Base-by-base conservation (phyloP, 352 stramenopile species). In the Globisporangium takayamanum region DNA sequence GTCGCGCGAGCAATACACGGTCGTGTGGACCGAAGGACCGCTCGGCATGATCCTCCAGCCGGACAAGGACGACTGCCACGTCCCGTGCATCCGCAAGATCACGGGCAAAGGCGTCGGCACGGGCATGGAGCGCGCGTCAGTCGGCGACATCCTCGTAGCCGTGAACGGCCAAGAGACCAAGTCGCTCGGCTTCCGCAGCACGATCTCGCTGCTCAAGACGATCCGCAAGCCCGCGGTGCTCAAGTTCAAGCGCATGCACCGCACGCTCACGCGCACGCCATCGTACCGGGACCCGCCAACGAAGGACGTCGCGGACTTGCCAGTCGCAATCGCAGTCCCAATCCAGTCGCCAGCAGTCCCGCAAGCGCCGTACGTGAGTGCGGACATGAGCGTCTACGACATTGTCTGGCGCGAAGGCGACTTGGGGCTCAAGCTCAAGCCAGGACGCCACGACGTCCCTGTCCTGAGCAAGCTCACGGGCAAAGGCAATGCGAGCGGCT, bases 61-160 rank as follows among this genome's bases (percentile, higher is more conserved):
- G 4, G 85, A 94, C 37, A 85, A 94, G 50, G 78, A 93, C 55
- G 84, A 94, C 50, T 92, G 85, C 63, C 84, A 94, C 54, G 82
- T 94, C 37, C 84, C 84, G 41, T 94, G 84, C 60, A 92, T 94
- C 58, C 84, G 84, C 55, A 94, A 94, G 67, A 94, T 94, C 67
- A 87, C 76, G 50, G 84, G 84, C 60, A 94, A 92, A 70, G 84
- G 84, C 39, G 79, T 79, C 6, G 84, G 84, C 39, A 92, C 84
- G 5, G 84, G 84, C 53, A 94, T 94, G 78, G 84, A 94, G 53
- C 70, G 80, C 50, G 84, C 84, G 2, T 78, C 74, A 2, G 79
- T 94, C 22, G 84, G 84, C 18, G 84, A 94, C 57, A 73, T 94
- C 56, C 60, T 94, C 5, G 82, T 94, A 26, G 84, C 82, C 3